phyloP scores from a whole-genome alignment of 768 basidiomycete genomes.

The Baorangia bicolor region DNA sequence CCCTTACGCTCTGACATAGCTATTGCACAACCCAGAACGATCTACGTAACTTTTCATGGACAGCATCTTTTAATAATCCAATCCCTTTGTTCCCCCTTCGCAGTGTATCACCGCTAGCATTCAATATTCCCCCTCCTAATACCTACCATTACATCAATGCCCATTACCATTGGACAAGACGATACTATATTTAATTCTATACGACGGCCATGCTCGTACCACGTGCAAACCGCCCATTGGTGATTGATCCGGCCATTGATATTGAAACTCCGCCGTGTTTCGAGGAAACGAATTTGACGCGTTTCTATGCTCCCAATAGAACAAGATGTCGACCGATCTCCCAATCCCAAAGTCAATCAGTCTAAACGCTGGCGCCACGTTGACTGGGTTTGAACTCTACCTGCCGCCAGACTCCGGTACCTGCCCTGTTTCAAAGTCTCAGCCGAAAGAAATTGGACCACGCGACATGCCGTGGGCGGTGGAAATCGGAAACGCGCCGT shows the following conservation, averaged over 20 bases:
- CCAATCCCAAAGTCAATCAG: slow-evolving; percentile 23
- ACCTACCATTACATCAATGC: slow-evolving; percentile 19
- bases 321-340: slow-evolving; percentile 10
- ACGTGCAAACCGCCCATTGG: slow-evolving; percentile 12
- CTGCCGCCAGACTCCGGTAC: background rate
- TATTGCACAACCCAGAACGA: slow-evolving; percentile 16
- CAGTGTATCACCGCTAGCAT: slow-evolving; percentile 24
- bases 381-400: slow-evolving; percentile 19
- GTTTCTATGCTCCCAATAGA: slow-evolving; percentile 18
- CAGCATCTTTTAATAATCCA: slow-evolving; percentile 18
- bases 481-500: slow-evolving; percentile 4
- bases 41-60: slow-evolving; percentile 28
- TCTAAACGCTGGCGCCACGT: slow-evolving; percentile 21
- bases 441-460: slow-evolving; percentile 11
- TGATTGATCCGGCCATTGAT: slow-evolving; percentile 17
- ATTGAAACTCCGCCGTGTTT: background rate
- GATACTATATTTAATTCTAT: slow-evolving; percentile 19
- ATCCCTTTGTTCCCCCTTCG: slow-evolving; percentile 1
- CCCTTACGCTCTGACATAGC: slow-evolving; percentile 12
- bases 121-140: slow-evolving; percentile 24
- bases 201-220: slow-evolving; percentile 1
- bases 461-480: slow-evolving; percentile 17
- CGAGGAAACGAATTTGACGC: slow-evolving; percentile 18
- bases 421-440: slow-evolving; percentile 25
- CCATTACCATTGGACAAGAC: slow-evolving; percentile 17